Evolutionary conservation across 306 rosid species (phyloP), one percentile per base, ranked within the genome.

Genomic region (Fragaria vesca): DNA sequence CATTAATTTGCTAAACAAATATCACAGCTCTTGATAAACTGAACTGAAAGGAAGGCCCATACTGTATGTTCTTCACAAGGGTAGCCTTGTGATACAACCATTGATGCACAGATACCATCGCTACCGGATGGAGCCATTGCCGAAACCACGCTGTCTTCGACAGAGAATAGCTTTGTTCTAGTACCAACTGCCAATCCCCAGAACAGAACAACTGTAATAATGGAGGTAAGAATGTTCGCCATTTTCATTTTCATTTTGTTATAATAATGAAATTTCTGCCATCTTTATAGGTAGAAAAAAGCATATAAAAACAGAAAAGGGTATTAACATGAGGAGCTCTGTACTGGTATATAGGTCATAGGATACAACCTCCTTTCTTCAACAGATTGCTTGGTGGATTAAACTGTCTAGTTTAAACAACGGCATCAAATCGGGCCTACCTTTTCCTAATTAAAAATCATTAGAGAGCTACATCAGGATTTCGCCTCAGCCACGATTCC

Each of bases 41-140:
- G 69, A 72, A 20, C 42, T 60, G 52, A 55, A 32, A 74, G 28
- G 51, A 38, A 66, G 75, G 55, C 46, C 74, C 15, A 54, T 50
- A 83, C 93, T 78, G 66, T 40, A 12, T 90, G 96, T 75, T 90
- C 91, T 79, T 88, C 90, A 45, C 96, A 90, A n/a, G 45, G 70
- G 70, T 90, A 88, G 81, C 93, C 93, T 80, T 80, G 91, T 40
- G 80, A 76, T 73, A 77, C 75, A 62, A 82, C 93, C 84, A 88
- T 47, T 15, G 86, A 74, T 71, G 82, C 73, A 76, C 91, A 85
- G 15, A 90, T 80, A 16, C 96, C 92, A 62, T 83, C 82, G 76
- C 48, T 52, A 5, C 42, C 24, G 55, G 40, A 24, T 2, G 51
- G 38, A 72, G 84, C 51, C 16, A 63, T 18, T 72, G 79, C 52